phyloP scores from a whole-genome alignment of 2,329 filamentous ascomycete species.

The Aspergillus fumigatus region DNA sequence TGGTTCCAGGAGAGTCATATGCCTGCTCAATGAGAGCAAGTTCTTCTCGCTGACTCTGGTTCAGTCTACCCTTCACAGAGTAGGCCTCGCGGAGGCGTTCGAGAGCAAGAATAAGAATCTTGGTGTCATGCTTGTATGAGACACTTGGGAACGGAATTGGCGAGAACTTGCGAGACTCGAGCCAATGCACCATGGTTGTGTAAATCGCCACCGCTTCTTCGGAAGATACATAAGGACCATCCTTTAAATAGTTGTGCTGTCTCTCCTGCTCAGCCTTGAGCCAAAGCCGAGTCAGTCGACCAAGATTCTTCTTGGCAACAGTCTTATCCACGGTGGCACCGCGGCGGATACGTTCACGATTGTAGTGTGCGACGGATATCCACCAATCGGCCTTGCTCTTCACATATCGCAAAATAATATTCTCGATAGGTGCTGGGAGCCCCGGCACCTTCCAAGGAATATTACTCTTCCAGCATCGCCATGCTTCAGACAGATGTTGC shows the following conservation, averaged over 20 bases:
- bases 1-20: conserved; percentile 95
- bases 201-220: conserved; percentile 99
- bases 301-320: conserved; percentile 98
- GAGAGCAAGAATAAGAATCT: conserved; percentile 92
- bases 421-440: conserved; percentile 92
- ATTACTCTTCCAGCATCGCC: conserved; percentile 99
- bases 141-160: conserved; percentile 98
- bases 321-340: conserved; percentile 99
- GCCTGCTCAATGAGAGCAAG: conserved; percentile 95
- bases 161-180: conserved; percentile 96
- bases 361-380: conserved; percentile 98
- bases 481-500: conserved; percentile 95
- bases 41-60: conserved; percentile 96
- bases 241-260: conserved; percentile 99
- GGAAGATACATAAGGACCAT: conserved; percentile 95
- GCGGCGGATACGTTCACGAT: conserved; percentile 90
- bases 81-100: conserved; percentile 93
- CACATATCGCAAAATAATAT: conserved; percentile 96
- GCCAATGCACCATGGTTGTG: conserved; percentile 97
- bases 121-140: conserved; percentile 99
- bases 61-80: conserved; percentile 92
- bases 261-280: conserved; percentile 97
- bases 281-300: conserved; percentile 90
- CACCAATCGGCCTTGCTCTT: conserved; percentile 99
- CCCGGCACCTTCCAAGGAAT: conserved; percentile 99